A percentile compares a stretch with the other conserved stretches of the same genome.
These are phyloP conservation scores for Aspergillus biplanus DNA, from an alignment of 495 filamentous ascomycete genomes.

Conservation along the genomic window DNA sequence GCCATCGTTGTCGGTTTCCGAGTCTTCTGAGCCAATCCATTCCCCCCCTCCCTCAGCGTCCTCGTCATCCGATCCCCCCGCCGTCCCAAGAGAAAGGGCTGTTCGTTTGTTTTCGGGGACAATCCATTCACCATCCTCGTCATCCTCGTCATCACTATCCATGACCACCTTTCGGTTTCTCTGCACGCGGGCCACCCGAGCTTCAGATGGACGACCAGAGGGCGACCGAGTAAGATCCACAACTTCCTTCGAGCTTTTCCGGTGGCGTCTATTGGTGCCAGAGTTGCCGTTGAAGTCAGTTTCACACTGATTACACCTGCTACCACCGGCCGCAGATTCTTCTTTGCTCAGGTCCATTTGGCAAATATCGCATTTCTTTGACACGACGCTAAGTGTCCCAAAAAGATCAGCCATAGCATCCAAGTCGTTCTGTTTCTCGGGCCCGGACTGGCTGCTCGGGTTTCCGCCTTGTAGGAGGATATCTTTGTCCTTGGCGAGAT, in stretches of 20 bases:
- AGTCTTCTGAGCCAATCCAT: slow-evolving; percentile 69
- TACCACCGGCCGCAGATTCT: slow-evolving; percentile 59
- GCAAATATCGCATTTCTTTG: slow-evolving; percentile 89
- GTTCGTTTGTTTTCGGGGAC: slow-evolving; percentile 65
- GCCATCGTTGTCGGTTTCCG: slow-evolving; percentile 55
- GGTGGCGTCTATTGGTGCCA: slow-evolving; percentile 40
- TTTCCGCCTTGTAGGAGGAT: slow-evolving; percentile 66
- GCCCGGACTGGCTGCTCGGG: slow-evolving; percentile 49
- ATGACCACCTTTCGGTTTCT: slow-evolving; percentile 58
- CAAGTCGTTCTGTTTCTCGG: slow-evolving; percentile 60
- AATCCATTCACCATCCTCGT: slow-evolving; percentile 75
- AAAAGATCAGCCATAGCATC: slow-evolving; percentile 87
- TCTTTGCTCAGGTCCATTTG: slow-evolving; percentile 66
- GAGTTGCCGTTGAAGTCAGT: slow-evolving; percentile 60
- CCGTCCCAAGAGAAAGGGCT: slow-evolving; percentile 65
- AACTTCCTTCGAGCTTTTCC: slow-evolving; percentile 38
- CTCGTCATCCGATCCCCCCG: slow-evolving; percentile 82
- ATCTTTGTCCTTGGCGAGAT: slow-evolving; percentile 85
- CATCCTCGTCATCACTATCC: slow-evolving; percentile 71
- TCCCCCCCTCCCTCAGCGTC: slow-evolving; percentile 84
- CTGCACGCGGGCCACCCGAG: slow-evolving; percentile 42
- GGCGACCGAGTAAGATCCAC: slow-evolving; percentile 28
- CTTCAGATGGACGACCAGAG: slow-evolving; percentile 24
- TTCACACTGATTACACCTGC: slow-evolving; percentile 74
- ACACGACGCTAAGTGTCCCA: slow-evolving; percentile 76